A percentile compares a stretch with the other conserved stretches of the same genome.
Conservation (phyloP, 2,329 filamentous ascomycete species). For the Neopestalotiopsis clavispora region DNA sequence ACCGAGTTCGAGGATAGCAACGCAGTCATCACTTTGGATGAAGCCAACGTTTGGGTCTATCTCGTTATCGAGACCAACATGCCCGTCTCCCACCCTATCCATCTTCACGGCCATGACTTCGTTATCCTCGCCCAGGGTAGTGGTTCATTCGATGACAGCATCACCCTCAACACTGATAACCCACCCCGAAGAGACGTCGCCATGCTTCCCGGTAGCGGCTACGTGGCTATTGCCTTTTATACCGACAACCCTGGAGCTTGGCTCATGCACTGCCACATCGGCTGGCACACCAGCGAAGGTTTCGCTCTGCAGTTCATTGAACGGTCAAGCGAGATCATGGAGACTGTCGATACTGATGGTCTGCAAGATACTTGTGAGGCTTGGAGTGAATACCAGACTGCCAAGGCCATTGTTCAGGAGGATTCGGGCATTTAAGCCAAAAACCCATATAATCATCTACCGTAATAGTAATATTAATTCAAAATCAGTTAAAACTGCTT, state of each 20-base stretch:
- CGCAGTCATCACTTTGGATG: constrained; percentile 34
- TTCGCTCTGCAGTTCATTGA: constrained; percentile 57
- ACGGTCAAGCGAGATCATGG: constrained; percentile 32
- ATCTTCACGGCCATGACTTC: constrained; percentile 51
- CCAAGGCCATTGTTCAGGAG: constrained; percentile 26
- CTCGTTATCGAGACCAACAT: constrained; percentile 36
- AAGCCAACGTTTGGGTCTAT: constrained; percentile 38
- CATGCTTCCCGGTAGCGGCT: constrained; percentile 47
- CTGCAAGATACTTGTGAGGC: constrained; percentile 32
- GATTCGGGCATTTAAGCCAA: constrained; percentile 35
- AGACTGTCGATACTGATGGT: constrained; percentile 23
- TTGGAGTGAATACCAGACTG: constrained; percentile 32
- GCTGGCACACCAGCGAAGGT: constrained; percentile 53
- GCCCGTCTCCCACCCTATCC: constrained; percentile 41
- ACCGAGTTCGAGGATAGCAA: constrained; percentile 32
- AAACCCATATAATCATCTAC: background rate
- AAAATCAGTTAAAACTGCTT: background rate
- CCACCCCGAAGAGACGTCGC: constrained; percentile 54
- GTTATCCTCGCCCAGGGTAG: constrained; percentile 39
- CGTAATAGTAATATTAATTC: constrained; percentile 4
- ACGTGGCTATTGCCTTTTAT: constrained; percentile 53
- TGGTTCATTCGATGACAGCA: constrained; percentile 35
- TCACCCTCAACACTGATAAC: constrained; percentile 42
- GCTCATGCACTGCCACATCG: constrained; percentile 43
- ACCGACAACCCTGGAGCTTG: constrained; percentile 54